Conservation (phyloP, 73 alveolate genomes). For the Symbiodinium natans region DNA sequence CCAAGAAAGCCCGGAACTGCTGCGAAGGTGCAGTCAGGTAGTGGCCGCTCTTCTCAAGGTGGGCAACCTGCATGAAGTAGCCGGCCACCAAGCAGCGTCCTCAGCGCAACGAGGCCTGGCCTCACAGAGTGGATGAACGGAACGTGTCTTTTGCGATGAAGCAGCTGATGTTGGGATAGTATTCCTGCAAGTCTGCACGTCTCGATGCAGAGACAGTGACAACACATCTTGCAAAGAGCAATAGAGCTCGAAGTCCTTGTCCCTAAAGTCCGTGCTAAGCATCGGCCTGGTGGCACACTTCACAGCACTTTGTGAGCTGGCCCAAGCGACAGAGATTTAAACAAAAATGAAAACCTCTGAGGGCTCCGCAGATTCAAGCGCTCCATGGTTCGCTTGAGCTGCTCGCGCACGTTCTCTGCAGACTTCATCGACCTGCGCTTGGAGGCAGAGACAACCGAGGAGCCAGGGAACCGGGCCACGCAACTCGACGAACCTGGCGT, state of each 20-base stretch:
- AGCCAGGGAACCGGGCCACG: too few species aligned
- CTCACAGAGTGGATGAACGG: too few species aligned
- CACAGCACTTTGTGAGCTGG: too few species aligned
- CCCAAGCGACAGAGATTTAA: neutral
- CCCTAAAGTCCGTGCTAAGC: slow-evolving; percentile 86
- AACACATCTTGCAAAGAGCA: neutral
- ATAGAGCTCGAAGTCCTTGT: slow-evolving; percentile 6
- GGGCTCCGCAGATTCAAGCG: slow-evolving; percentile 50
- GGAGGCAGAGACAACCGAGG: neutral
- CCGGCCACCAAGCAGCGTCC: slow-evolving; percentile 95
- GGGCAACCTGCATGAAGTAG: slow-evolving; percentile 98
- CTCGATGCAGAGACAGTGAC: neutral
- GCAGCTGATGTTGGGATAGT: slow-evolving; percentile 82
- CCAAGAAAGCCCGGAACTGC: too few species aligned
- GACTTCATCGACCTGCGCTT: slow-evolving; percentile 52
- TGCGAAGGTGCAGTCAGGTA: slow-evolving; percentile 96
- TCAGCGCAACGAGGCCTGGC: neutral
- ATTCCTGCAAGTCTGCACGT: slow-evolving; percentile 22
- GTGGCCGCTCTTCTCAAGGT: slow-evolving; percentile 98
- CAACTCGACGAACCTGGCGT: slow-evolving; percentile 4
- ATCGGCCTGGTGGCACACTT: neutral
- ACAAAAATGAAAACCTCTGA: neutral
- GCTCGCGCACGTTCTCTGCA: slow-evolving; percentile 92
- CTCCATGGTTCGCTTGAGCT: slow-evolving; percentile 93
- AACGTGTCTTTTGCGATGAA: neutral